Percentiles rank a stretch among this genome's conserved stretches.
These are phyloP conservation scores for Kuraishia floccosa DNA, from an alignment of 805 yeast species.

Conservation along the genomic window DNA sequence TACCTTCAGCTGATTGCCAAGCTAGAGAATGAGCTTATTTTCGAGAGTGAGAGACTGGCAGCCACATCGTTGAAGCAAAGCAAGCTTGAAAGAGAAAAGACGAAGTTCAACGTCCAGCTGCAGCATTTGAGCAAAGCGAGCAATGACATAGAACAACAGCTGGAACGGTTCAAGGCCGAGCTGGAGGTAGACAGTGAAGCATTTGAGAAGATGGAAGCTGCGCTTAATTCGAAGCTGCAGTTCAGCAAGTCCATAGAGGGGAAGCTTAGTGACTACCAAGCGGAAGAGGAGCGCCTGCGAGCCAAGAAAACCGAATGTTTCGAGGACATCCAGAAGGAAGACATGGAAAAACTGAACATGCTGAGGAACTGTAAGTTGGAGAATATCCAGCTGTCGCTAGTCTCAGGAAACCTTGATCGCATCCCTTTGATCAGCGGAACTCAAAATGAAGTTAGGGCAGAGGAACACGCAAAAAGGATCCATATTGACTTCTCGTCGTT, in stretches of 20 bases:
- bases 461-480: constrained; percentile 13
- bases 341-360: constrained; percentile 43
- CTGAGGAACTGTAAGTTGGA: constrained; percentile 70
- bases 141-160: constrained; percentile 15
- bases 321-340: constrained; percentile 41
- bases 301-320: constrained; percentile 29
- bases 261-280: constrained; percentile 14
- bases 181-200: constrained; percentile 25
- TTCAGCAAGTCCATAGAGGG: constrained; percentile 3
- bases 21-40: constrained; percentile 46
- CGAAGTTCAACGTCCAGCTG: constrained; percentile 22
- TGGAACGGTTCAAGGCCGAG: constrained; percentile 28
- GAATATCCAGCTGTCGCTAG: constrained; percentile 50
- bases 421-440: constrained; percentile 47
- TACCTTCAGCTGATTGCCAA: constrained; percentile 50
- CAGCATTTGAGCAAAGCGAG: constrained; percentile 20
- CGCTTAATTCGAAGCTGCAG: constrained; percentile 1
- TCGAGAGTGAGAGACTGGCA: constrained; percentile 49
- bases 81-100: constrained; percentile 27
- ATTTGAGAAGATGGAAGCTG: constrained; percentile 17
- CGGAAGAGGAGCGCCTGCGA: constrained; percentile 16
- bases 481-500: constrained; percentile 42
- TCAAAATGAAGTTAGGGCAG: constrained; percentile 19
- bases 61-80: constrained; percentile 37
- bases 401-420: constrained; percentile 47